phyloP scores from a whole-genome alignment of 441 rosid genomes.

The Codiaeum variegatum region DNA sequence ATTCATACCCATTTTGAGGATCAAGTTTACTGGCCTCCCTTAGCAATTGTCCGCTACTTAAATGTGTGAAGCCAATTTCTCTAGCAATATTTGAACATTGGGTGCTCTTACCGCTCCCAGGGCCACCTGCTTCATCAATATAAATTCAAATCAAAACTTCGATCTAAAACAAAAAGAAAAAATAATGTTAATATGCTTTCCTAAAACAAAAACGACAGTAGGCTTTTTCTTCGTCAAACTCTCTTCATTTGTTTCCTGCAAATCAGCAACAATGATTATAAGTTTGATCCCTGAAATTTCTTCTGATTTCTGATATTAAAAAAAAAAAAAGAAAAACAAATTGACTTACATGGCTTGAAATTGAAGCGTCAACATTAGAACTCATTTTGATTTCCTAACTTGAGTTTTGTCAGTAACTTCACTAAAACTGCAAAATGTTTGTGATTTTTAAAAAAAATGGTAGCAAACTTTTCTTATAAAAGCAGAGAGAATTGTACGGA shows the following conservation, averaged over 20 bases:
- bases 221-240: conserved; percentile 49
- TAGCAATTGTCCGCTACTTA: conserved; percentile 75
- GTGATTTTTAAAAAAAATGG: background rate
- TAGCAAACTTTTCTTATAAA: background rate
- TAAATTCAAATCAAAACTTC: background rate
- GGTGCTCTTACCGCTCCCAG: conserved; percentile 82
- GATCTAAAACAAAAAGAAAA: background rate
- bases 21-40: conserved; percentile 52
- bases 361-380: too few relatives aligned
- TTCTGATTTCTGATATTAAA: too few relatives aligned
- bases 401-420: background rate
- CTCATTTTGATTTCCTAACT: too few relatives aligned
- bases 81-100: conserved; percentile 55
- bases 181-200: conserved; percentile 27
- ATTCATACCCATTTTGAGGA: conserved; percentile 53
- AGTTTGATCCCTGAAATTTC: background rate
- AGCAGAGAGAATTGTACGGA: background rate
- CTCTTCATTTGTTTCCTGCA: conserved; percentile 18
- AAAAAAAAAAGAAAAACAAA: too few relatives aligned
- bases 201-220: conserved; percentile 68
- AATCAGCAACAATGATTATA: background rate
- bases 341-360: too few relatives aligned
- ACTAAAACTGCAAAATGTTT: background rate
- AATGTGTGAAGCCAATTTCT: conserved; percentile 58
- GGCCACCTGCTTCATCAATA: conserved; percentile 44